Base-by-base conservation (phyloP, 192 early-diverging fungal species). In the Linnemannia elongata region DNA sequence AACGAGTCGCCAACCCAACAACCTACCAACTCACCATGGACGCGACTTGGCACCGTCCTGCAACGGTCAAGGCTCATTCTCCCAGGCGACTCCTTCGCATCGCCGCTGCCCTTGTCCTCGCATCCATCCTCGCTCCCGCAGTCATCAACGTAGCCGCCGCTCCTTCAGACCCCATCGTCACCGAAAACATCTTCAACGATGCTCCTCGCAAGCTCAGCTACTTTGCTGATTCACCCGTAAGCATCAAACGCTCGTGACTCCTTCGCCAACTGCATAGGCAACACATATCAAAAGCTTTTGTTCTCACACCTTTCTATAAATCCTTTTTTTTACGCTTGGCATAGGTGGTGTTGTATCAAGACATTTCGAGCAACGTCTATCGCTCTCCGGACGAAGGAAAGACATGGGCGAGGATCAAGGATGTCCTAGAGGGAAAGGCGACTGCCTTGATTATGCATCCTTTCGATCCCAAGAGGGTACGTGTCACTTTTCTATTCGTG, bases 361-460 rank as follows among this genome's bases (percentile, higher is more conserved):
- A 88, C 39, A 6, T 4, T 3, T 27, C 30, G 12, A 74, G 39
- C 12, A 86, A 82, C 9, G 77, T 96, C 20, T 93, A 86, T 78
- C 91, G 92, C 52, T 96, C 96, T 38, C 72, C 78, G 13, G 90
- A 97, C 68, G 90, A 93, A 75, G 97, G 96, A 55, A 92, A 92
- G 68, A 74, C 83, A 24, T 96, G 95, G 95, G 69, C 44, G 10
- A 82, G 42, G 54, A 89, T 93, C 66, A 41, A 60, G 15, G 90
- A 83, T 36, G 90, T 95, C 36, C 86, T 88, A 1, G 83, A 72
- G 2, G 89, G 91, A 35, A 80, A 82, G 66, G 91, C 92, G 2
- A 27, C 72, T 12, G 89, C 84, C 24, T 55, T 97, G 41, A 89
- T 93, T 63, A 88, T 90, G 63, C 96, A 97, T 83, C 88, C 95